Percentiles rank a stretch among this genome's conserved stretches.
Evolutionary conservation across 768 basidiomycete genomes (phyloP).

Genomic region (Naganishia friedmannii): DNA sequence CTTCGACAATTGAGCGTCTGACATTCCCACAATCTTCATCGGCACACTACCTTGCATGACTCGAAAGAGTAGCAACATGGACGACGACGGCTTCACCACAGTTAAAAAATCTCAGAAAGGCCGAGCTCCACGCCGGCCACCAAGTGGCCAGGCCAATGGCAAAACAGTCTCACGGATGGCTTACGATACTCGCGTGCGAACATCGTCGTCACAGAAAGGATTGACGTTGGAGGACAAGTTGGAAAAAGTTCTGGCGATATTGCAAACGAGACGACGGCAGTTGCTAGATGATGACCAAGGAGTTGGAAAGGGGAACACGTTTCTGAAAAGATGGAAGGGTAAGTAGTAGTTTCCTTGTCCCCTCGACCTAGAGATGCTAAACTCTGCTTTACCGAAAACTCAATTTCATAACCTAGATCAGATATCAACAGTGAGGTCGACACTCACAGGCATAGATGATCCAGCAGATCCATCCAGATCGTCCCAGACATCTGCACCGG

Average conservation of each 20-base stretch:
- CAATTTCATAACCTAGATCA: conserved; percentile 10
- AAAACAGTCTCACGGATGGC: neutral
- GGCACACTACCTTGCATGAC: too few relatives aligned
- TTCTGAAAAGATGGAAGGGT: conserved; percentile 13
- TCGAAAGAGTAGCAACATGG: too few relatives aligned
- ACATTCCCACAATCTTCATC: too few relatives aligned
- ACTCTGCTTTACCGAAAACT: too few relatives aligned
- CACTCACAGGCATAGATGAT: neutral
- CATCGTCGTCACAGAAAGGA: neutral
- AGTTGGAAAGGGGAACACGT: neutral
- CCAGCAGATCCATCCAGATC: neutral
- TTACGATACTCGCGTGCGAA: neutral
- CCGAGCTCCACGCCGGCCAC: neutral
- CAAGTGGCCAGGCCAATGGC: neutral
- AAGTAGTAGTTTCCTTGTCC: neutral
- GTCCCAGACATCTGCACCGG: neutral
- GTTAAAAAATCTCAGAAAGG: neutral
- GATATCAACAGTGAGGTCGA: neutral
- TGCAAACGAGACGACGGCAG: conserved; percentile 3
- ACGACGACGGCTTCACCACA: conserved; percentile 7
- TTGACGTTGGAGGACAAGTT: conserved; percentile 7
- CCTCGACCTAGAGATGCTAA: neutral
- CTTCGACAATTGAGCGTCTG: too few relatives aligned
- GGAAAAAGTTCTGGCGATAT: conserved; percentile 9
- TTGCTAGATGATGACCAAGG: neutral